Percentiles rank a stretch among this genome's conserved stretches.
Conservation (phyloP, 2,329 filamentous ascomycete species). For the Drechslerella stenobrocha region DNA sequence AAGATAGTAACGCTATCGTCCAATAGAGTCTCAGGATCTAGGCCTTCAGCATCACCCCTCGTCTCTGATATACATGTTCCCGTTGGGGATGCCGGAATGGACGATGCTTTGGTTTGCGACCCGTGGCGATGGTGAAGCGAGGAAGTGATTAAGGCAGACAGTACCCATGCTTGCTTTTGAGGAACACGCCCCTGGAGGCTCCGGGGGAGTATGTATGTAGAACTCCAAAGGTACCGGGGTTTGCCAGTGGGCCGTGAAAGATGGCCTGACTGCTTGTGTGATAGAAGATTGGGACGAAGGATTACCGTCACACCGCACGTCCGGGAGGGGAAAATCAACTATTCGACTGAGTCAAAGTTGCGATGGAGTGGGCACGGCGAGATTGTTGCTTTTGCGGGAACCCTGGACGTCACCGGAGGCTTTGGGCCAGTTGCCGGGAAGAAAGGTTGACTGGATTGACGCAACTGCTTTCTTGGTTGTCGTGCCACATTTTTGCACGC, state of each 20-base stretch:
- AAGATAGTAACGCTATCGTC: constrained; percentile 33
- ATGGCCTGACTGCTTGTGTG: neutral
- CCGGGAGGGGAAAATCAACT: constrained; percentile 28
- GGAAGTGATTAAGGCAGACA: constrained; percentile 27
- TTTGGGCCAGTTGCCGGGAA: constrained; percentile 4
- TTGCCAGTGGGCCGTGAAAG: neutral
- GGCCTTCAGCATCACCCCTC: constrained; percentile 8
- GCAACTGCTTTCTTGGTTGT: constrained; percentile 11
- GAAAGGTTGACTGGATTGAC: constrained; percentile 3
- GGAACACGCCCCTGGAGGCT: neutral
- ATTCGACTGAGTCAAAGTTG: neutral
- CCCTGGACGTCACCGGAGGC: constrained; percentile 1
- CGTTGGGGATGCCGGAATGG: constrained; percentile 36
- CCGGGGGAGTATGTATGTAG: constrained; percentile 10
- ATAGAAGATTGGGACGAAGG: constrained; percentile 4
- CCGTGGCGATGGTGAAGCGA: constrained; percentile 28
- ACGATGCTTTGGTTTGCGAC: constrained; percentile 3
- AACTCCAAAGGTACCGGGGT: constrained; percentile 1
- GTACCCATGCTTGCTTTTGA: constrained; percentile 5
- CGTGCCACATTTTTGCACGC: constrained; percentile 30
- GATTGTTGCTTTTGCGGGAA: neutral
- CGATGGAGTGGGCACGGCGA: neutral
- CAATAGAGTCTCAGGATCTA: constrained; percentile 28
- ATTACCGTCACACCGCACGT: neutral
- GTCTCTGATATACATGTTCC: neutral